Percentiles rank a stretch among this genome's conserved stretches.
These are phyloP conservation scores for Apodospora peruviana DNA, from an alignment of 495 filamentous ascomycete genomes.

Conservation along the genomic window DNA sequence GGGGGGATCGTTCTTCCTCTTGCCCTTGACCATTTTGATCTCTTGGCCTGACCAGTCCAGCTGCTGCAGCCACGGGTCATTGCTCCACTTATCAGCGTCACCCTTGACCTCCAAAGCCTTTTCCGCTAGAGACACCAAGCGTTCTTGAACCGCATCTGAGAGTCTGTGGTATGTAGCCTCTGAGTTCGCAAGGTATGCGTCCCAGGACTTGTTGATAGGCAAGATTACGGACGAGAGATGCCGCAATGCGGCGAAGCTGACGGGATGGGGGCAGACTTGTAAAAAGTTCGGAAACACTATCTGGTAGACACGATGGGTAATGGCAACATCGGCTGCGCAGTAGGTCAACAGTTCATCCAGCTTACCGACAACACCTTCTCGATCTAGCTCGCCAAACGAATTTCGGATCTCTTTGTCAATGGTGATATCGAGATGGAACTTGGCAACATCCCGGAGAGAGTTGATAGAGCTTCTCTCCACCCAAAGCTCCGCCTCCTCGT, in stretches of 20 bases:
- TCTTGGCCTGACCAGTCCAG: constrained; percentile 94
- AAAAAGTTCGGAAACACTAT: constrained; percentile 88
- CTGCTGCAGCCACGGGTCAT: constrained; percentile 86
- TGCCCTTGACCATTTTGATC: constrained; percentile 83
- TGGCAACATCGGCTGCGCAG: constrained; percentile 89
- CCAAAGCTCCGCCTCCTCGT: constrained; percentile 94
- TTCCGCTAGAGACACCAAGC: constrained; percentile 64
- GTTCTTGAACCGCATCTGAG: constrained; percentile 67
- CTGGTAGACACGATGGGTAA: constrained; percentile 88
- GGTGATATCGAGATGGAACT: constrained; percentile 87
- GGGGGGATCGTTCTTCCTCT: constrained; percentile 74
- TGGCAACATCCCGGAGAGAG: constrained; percentile 89
- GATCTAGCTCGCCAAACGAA: constrained; percentile 77
- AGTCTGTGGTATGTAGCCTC: constrained; percentile 79
- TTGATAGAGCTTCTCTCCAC: constrained; percentile 91
- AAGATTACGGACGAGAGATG: constrained; percentile 90
- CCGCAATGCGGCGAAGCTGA: constrained; percentile 90
- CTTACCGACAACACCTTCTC: constrained; percentile 58
- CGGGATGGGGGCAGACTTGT: constrained; percentile 86
- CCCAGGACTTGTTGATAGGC: constrained; percentile 83
- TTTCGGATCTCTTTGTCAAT: constrained; percentile 89
- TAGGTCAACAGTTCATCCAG: constrained; percentile 86
- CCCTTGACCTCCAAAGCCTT: constrained; percentile 70
- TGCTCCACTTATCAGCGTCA: constrained; percentile 57
- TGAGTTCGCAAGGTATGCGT: constrained; percentile 71